phyloP scores from a whole-genome alignment of 495 filamentous ascomycete species.

The Pseudotulostoma volvatum region DNA sequence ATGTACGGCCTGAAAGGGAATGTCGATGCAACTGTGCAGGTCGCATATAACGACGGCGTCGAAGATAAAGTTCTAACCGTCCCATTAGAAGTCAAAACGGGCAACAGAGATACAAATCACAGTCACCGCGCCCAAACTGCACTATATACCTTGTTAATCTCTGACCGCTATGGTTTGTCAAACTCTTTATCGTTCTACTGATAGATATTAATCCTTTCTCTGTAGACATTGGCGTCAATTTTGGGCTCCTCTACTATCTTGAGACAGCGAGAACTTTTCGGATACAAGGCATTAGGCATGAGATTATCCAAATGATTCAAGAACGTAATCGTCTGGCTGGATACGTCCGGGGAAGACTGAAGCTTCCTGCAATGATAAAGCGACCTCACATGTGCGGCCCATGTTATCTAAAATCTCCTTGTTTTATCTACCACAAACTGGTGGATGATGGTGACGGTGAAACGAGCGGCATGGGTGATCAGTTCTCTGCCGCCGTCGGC shows the following conservation, averaged over 20 bases:
- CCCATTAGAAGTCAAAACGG: conserved; percentile 90
- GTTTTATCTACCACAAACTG: conserved; percentile 91
- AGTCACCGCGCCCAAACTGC: conserved; percentile 85
- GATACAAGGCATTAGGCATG: conserved; percentile 66
- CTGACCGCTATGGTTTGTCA: conserved; percentile 70
- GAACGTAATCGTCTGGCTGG: conserved; percentile 80
- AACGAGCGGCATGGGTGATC: conserved; percentile 54
- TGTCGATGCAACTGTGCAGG: conserved; percentile 93
- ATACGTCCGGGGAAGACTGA: conserved; percentile 61
- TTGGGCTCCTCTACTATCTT: conserved; percentile 87
- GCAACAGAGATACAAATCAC: conserved; percentile 54
- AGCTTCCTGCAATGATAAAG: conserved; percentile 74
- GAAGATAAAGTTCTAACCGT: conserved; percentile 56
- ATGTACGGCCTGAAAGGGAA: conserved; percentile 96
- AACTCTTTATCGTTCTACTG: neutral
- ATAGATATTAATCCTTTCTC: conserved; percentile 6
- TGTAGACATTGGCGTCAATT: conserved; percentile 66
- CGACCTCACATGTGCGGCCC: conserved; percentile 56
- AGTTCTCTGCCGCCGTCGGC: conserved; percentile 58
- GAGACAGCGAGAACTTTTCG: conserved; percentile 72
- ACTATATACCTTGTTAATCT: conserved; percentile 81
- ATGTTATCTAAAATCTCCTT: conserved; percentile 78
- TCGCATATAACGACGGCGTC: conserved; percentile 53
- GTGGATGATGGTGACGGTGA: conserved; percentile 68
- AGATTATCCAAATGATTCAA: conserved; percentile 89